Conservation (phyloP, 2,329 filamentous ascomycete species). For the Xylaria sp. region DNA sequence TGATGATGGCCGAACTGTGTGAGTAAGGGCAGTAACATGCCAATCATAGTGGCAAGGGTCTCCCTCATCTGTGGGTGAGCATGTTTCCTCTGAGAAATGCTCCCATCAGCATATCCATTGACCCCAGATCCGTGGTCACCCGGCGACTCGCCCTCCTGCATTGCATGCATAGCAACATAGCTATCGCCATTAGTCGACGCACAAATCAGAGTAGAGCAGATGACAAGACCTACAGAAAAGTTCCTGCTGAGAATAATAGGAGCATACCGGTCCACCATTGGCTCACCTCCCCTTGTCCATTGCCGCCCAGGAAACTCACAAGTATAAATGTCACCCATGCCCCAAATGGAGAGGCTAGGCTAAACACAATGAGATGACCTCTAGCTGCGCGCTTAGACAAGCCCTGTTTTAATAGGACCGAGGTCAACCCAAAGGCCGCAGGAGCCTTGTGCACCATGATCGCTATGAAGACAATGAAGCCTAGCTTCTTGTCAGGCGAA, state of each 20-base stretch:
- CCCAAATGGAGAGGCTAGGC: constrained; percentile 86
- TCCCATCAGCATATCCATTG: constrained; percentile 67
- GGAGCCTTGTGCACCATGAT: constrained; percentile 99
- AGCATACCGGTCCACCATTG: constrained; percentile 94
- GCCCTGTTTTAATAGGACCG: constrained; percentile 89
- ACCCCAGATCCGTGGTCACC: constrained; percentile 59
- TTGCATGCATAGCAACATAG: constrained; percentile 98
- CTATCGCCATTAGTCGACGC: constrained; percentile 56
- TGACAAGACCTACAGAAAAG: constrained; percentile 79
- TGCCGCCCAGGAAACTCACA: constrained; percentile 77
- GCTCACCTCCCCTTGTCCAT: constrained; percentile 69
- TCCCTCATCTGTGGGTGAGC: constrained; percentile 72
- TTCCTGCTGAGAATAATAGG: constrained; percentile 93
- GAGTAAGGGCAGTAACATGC: constrained; percentile 81
- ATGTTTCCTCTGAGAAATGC: constrained; percentile 60
- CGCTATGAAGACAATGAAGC: constrained; percentile 92
- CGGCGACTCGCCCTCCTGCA: constrained; percentile 78
- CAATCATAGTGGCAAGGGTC: constrained; percentile 75
- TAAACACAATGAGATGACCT: constrained; percentile 89
- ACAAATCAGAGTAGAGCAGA: constrained; percentile 3
- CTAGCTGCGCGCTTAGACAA: constrained; percentile 86
- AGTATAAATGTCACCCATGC: constrained; percentile 85
- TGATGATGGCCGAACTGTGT: constrained; percentile 84
- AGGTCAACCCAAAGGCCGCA: constrained; percentile 93
- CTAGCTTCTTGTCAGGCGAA: constrained; percentile 77